Evolutionary conservation across 352 stramenopile species (phyloP), one percentile per base, ranked within the genome.

Genomic region (Blastocystis sp.): DNA sequence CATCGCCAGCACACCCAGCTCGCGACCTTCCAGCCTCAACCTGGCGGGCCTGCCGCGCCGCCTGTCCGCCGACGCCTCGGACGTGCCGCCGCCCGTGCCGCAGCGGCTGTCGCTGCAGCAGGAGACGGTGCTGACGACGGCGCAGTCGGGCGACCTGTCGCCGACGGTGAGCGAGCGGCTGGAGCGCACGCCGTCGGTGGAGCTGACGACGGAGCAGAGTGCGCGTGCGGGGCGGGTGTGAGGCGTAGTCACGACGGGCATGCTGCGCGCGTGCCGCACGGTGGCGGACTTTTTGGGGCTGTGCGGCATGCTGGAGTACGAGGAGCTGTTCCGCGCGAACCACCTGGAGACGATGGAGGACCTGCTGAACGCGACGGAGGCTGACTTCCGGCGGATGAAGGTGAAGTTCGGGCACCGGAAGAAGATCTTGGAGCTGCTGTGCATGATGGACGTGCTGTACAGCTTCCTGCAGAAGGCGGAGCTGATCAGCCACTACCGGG

Each of bases 331-430:
- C 23, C 10, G 11, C 11, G 19, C 23, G 9, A 11, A 19, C 11
- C 9, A n/a, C 34, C 9, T 76, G 65, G 7, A 38, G 34, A 38
- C 41, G 10, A 76, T 38, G 14, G 9, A 53, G 11, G 65, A 9
- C 4, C 9, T 53, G 23, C 19, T 76, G 38, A 9, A 41, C 23
- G 14, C 52, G 38, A 53, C 65, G 14, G 65, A 76, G 43, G 65
- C 41, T 0, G 65, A 76, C 34, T 76, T 76, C 23, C 7, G n/a
- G 11, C 7, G 0, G 65, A 11, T 76, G 14, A 38, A 38, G 52
- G 23, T 76, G 65, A 76, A 76, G 43, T 76, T 76, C 23, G 65
- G 65, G 5, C 65, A 76, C n/a, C 10, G 65, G 65, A 76, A 76
- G 65, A 48, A 56, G 34, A n/a, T 76, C 14, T 53, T 76, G 14